phyloP scores from a whole-genome alignment of 2,329 filamentous ascomycete genomes.

The Aspergillus nomiae region DNA sequence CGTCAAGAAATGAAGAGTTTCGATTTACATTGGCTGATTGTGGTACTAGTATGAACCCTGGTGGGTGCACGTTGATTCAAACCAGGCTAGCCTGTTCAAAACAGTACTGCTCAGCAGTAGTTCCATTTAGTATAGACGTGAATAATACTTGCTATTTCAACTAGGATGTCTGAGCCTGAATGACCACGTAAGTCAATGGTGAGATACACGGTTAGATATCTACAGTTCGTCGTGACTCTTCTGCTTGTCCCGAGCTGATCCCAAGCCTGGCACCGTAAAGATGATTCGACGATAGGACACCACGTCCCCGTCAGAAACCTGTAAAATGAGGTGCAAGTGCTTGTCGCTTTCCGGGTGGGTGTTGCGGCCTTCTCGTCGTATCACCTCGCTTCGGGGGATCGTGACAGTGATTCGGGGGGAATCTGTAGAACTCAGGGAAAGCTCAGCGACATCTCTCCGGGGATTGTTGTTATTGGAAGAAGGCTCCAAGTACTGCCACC shows the following conservation, averaged over 20 bases:
- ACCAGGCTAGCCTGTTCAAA: neutral
- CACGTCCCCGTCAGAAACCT: neutral
- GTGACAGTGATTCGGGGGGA: neutral
- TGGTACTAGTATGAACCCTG: neutral
- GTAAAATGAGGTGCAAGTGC: neutral
- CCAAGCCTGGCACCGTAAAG: neutral
- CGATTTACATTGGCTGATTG: neutral
- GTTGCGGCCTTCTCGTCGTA: neutral
- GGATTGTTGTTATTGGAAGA: neutral
- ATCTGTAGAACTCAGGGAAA: neutral
- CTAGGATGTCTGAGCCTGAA: rapidly evolving
- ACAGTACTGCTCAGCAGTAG: too few species aligned
- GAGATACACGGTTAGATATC: neutral
- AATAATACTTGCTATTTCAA: neutral
- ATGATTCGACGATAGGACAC: neutral
- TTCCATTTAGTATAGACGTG: neutral
- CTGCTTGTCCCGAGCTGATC: neutral
- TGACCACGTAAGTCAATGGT: neutral
- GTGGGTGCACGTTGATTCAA: too few species aligned
- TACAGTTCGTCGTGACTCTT: neutral
- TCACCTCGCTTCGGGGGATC: neutral
- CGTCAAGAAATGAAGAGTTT: neutral
- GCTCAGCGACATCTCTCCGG: neutral
- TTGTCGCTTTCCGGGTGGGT: neutral
- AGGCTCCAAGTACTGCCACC: neutral